Conservation (phyloP, 148 eudicot species). For the Dysphania ambrosioides region DNA sequence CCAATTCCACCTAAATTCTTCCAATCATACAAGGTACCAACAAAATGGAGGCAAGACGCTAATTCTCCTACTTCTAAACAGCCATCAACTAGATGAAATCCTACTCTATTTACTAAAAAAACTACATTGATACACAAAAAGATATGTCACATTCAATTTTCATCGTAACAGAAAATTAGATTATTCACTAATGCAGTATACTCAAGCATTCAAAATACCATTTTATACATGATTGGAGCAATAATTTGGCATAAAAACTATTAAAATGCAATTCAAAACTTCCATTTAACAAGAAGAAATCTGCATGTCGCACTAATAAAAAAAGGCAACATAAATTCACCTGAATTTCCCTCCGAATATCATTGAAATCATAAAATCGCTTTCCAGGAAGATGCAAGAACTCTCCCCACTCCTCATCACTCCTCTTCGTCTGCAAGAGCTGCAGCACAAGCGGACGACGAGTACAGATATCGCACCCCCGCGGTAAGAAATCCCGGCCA, state of each 20-base stretch:
- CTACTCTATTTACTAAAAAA: neutral
- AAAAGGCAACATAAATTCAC: slow-evolving; percentile 20
- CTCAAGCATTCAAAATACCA: neutral
- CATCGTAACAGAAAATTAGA: too few species aligned
- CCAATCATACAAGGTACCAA: too few species aligned
- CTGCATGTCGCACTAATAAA: neutral
- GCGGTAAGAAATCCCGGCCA: slow-evolving; percentile 87
- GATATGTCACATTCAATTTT: too few species aligned
- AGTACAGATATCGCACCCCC: slow-evolving; percentile 79
- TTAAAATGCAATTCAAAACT: neutral
- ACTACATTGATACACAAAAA: neutral
- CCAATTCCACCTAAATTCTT: too few species aligned
- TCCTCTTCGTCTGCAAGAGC: slow-evolving; percentile 61
- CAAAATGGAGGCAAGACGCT: neutral
- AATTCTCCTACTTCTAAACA: neutral
- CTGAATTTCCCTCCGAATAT: slow-evolving; percentile 78
- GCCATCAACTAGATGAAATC: neutral
- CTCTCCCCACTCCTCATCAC: slow-evolving; percentile 87
- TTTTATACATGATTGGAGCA: too few species aligned
- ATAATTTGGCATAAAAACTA: neutral
- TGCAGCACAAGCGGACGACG: slow-evolving; percentile 88
- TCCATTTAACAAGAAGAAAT: neutral
- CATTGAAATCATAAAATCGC: slow-evolving; percentile 55
- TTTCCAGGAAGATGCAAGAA: slow-evolving; percentile 75
- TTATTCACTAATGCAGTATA: too few species aligned